Evolutionary conservation across 2,329 filamentous ascomycete species (phyloP), one percentile per base, ranked within the genome.

Genomic region (Botrytis squamosa): DNA sequence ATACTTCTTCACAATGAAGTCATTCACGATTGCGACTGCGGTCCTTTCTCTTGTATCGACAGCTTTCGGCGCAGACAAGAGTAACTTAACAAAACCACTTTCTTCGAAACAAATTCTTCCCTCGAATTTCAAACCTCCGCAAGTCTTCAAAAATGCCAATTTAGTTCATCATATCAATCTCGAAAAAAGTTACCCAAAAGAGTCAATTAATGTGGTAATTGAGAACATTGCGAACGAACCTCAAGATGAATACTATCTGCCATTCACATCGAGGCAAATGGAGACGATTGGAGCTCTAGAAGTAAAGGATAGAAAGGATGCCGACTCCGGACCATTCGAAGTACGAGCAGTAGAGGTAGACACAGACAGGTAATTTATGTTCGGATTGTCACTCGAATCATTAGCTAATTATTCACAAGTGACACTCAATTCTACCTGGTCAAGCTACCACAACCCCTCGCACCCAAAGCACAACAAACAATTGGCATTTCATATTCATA

Each of bases 141-240:
- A 94, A 82, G 93, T 95, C 78, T 99, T 97, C 86, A 94, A 95
- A 85, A 98, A 99, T 84, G 88, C 88, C 83, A 98, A 99, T 82
- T 84, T 98, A 44, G 92, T 98, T 70, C 93, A 96, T 80, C 91
- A 92, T 77, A 91, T 97, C 81, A 97, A 97, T 78, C 84, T 98
- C 74, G 95, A 98, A 84, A 98, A 98, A 87, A 93, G 90, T 78
- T 98, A 96, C 80, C 90, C 91, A 72, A 91, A 94, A 81, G 95
- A 98, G 84, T 92, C 91, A 22, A 90, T 98, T 86, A 98, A 98
- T 84, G 91, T 97, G n/a, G 87, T 97, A 70, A 90, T 99, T 76
- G 92, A 98, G 85, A 99, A 99, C 83, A 86, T 93, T 77, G 93
- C 92, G 80, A 87, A 88, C 75, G 85, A 91, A 77, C 88, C 94